Conservation (phyloP, 306 rosid genomes). For the Senna siamea region DNA sequence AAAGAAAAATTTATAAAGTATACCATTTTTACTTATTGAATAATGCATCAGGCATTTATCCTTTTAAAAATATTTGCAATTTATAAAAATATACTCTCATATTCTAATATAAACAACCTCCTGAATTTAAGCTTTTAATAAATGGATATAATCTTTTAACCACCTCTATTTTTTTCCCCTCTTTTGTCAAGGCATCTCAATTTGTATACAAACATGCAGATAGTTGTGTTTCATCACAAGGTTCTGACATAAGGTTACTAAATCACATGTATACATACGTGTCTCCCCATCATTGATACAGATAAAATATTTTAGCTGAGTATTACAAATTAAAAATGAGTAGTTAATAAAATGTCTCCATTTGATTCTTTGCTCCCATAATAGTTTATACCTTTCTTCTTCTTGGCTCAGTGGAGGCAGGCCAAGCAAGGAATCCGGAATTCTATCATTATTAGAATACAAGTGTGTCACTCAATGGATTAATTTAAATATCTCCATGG, state of each 20-base stretch:
- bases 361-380: slow-evolving; percentile 22
- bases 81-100: neutral
- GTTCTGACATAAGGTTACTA: neutral
- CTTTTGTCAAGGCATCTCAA: too few species aligned
- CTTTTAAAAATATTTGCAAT: neutral
- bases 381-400: slow-evolving; percentile 30
- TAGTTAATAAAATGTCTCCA: neutral
- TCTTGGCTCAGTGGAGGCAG: neutral
- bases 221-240: neutral
- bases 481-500: neutral
- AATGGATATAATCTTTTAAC: neutral
- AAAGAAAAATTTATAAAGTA: too few species aligned
- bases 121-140: neutral
- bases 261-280: neutral
- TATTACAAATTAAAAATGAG: neutral
- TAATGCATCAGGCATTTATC: neutral
- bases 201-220: neutral
- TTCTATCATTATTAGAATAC: neutral
- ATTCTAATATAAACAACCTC: neutral
- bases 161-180: neutral
- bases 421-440: slow-evolving; percentile 30
- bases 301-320: neutral
- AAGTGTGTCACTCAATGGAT: neutral
- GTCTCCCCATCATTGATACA: neutral
- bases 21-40: neutral